Conservation (phyloP, 139 green algal species). For the Coccomyxa sp. region DNA sequence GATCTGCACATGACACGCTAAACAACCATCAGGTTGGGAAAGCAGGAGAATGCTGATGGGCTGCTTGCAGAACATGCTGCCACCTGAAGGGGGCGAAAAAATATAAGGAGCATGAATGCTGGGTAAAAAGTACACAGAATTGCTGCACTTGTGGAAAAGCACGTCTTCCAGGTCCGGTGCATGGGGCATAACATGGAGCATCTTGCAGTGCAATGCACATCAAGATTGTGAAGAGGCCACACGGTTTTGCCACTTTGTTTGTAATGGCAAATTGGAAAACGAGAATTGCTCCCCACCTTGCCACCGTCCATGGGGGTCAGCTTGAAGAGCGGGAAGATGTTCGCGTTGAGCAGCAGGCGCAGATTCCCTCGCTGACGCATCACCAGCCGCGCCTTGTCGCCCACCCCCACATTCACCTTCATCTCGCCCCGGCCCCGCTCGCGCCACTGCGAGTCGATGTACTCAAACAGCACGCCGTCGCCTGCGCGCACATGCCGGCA, state of each 20-base stretch:
- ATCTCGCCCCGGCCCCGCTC: constrained; percentile 86
- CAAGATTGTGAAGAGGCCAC: not conserved
- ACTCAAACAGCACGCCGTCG: constrained; percentile 81
- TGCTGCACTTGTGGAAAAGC: no score
- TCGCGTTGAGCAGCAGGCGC: constrained; percentile 87
- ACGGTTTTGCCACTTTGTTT: no score
- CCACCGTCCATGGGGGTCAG: constrained; percentile 75
- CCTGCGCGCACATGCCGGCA: constrained; percentile 20
- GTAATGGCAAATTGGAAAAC: no score
- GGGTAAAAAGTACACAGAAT: no score
- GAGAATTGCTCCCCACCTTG: constrained; percentile 25
- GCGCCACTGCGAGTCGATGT: constrained; percentile 63
- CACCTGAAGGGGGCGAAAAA: no score
- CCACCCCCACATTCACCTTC: constrained; percentile 54
- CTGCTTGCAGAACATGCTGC: no score
- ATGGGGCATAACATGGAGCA: no score
- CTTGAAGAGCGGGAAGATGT: constrained; percentile 72
- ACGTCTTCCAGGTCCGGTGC: no score
- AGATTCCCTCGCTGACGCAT: constrained; percentile 87
- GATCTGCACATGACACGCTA: not conserved
- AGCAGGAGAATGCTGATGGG: no score
- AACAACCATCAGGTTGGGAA: not conserved
- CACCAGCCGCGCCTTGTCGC: constrained; percentile 62
- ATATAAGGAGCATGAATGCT: no score
- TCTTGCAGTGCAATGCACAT: not conserved